phyloP scores from a whole-genome alignment of 1,139 yeast species.

The Hansenula lynferdii region DNA sequence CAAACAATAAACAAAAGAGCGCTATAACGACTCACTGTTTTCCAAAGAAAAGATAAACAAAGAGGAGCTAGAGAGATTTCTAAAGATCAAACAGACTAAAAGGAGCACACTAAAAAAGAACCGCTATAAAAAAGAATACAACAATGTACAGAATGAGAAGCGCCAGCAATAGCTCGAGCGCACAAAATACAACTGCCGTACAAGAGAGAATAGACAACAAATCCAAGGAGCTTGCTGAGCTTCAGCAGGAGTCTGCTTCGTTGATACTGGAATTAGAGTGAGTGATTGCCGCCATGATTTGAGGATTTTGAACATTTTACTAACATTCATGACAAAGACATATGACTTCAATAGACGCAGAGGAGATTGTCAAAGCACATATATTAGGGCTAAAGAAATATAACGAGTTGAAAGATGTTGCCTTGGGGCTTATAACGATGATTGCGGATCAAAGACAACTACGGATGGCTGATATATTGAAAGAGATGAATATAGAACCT shows the following conservation, averaged over 20 bases:
- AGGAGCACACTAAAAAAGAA: too few relatives aligned
- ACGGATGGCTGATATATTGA: constrained; percentile 36
- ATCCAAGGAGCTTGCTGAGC: background rate
- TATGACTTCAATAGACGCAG: background rate
- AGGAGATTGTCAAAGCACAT: constrained; percentile 35
- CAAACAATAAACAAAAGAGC: too few relatives aligned
- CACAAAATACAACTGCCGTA: background rate
- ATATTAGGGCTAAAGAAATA: constrained; percentile 38
- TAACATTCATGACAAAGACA: background rate
- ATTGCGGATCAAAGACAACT: constrained; percentile 47
- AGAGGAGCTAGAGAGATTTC: too few relatives aligned
- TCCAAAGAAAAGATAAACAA: too few relatives aligned
- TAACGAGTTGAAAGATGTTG: constrained; percentile 47
- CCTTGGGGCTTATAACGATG: constrained; percentile 41
- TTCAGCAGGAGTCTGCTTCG: background rate
- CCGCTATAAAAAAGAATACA: background rate
- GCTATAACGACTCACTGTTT: too few relatives aligned
- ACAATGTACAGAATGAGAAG: background rate
- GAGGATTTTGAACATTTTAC: background rate
- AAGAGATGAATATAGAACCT: constrained; percentile 24
- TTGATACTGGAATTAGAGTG: constrained; percentile 1
- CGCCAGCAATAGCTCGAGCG: background rate
- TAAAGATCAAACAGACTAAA: too few relatives aligned
- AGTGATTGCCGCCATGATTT: background rate
- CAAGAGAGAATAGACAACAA: background rate